Conservation (phyloP, 116 monocot genomes). For the Iris pallida region DNA sequence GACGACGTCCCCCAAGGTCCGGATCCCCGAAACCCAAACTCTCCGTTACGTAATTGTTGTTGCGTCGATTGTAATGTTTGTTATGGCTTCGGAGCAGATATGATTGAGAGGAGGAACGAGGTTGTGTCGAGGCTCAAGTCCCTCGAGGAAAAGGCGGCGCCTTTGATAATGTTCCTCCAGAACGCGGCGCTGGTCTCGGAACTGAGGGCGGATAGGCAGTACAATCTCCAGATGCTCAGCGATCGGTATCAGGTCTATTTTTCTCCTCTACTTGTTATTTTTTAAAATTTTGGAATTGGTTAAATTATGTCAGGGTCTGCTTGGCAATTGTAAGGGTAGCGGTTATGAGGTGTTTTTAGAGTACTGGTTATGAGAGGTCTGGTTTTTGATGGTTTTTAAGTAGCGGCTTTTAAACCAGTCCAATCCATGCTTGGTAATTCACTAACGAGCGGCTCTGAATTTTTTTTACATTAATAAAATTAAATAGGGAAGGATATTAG, state of each 20-base stretch:
- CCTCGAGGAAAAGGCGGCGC: constrained; percentile 77
- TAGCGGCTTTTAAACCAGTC: too few relatives aligned
- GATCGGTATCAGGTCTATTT: constrained; percentile 66
- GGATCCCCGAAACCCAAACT: neutral
- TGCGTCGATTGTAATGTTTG: constrained; percentile 2
- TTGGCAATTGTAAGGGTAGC: too few relatives aligned
- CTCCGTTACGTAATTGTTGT: neutral
- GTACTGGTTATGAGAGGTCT: too few relatives aligned
- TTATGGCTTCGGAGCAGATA: constrained; percentile 34
- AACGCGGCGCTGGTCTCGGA: constrained; percentile 73
- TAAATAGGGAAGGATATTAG: too few relatives aligned
- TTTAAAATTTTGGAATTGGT: neutral
- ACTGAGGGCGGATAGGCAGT: constrained; percentile 77
- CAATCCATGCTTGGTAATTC: too few relatives aligned
- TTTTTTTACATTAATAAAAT: too few relatives aligned
- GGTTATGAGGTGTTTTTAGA: too few relatives aligned
- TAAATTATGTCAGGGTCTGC: neutral
- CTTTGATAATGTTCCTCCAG: constrained; percentile 81
- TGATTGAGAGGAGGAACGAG: constrained; percentile 69
- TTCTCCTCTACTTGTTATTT: neutral
- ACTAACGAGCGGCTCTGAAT: too few relatives aligned
- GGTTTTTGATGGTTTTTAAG: too few relatives aligned
- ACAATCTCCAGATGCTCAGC: constrained; percentile 87
- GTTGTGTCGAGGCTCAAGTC: constrained; percentile 76
- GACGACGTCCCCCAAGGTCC: constrained; percentile 88